Percentiles rank a stretch among this genome's conserved stretches.
Conservation (phyloP, 2,329 filamentous ascomycete species). For the Cryphonectria parasitica region DNA sequence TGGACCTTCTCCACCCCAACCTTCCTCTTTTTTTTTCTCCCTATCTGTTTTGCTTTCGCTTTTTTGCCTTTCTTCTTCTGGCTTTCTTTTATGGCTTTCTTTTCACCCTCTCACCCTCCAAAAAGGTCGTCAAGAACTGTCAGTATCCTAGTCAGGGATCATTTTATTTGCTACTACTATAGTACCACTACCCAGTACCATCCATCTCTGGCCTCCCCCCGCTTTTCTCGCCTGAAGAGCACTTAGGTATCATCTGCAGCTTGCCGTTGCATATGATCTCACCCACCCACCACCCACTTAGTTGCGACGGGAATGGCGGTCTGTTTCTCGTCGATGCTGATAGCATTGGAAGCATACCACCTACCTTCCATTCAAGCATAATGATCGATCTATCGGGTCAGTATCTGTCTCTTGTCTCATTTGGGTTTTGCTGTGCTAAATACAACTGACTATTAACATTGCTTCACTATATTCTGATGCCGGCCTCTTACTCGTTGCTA, state of each 20-base stretch:
- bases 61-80: not conserved
- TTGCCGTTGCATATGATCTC: slow-evolving; percentile 16
- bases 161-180: not conserved
- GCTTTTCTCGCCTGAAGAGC: not conserved
- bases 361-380: not conserved
- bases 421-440: not conserved
- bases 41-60: not conserved
- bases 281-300: not conserved
- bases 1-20: not conserved
- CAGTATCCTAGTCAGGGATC: not conserved
- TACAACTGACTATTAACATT: not conserved
- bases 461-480: not conserved
- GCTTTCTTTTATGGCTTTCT: not conserved
- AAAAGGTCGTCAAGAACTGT: not conserved
- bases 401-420: not conserved
- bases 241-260: slow-evolving; percentile 8
- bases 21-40: not conserved
- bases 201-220: not conserved
- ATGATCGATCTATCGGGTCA: not conserved
- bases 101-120: not conserved
- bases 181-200: not conserved
- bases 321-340: slow-evolving; percentile 4
- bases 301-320: slow-evolving; percentile 12
- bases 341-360: not conserved
- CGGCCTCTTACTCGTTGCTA: not conserved